phyloP scores from a whole-genome alignment of 257 asterid species.

The Nemophila menziesii region DNA sequence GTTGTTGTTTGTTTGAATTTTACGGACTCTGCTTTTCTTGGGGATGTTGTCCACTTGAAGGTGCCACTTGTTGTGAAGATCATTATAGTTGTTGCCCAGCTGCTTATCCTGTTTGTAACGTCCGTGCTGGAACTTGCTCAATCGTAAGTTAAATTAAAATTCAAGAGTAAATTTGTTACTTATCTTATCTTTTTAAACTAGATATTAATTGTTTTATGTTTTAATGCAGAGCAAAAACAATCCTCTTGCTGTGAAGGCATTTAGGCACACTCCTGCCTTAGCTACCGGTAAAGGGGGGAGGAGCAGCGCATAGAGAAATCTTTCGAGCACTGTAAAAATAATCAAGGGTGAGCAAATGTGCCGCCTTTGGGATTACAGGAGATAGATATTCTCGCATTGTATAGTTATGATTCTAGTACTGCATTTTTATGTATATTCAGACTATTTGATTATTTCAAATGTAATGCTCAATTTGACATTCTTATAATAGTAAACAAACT shows the following conservation, averaged over 20 bases:
- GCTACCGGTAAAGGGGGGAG: constrained; percentile 29
- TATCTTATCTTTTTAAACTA: background rate
- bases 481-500: no score
- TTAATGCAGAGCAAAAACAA: constrained; percentile 45
- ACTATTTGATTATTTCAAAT: no score
- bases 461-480: no score
- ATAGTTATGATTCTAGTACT: no score
- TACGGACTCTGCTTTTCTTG: constrained; percentile 36
- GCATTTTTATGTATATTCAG: no score
- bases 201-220: background rate
- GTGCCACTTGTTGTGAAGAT: constrained; percentile 74
- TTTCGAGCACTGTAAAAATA: constrained; percentile 9
- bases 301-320: constrained; percentile 23
- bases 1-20: constrained; percentile 54
- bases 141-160: constrained; percentile 36
- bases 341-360: no score
- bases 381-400: no score
- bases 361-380: no score
- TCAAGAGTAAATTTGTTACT: no score
- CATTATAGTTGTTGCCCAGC: constrained; percentile 76
- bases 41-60: constrained; percentile 86
- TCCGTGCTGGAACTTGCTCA: constrained; percentile 60
- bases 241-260: constrained; percentile 61
- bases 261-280: constrained; percentile 43
- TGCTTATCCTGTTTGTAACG: constrained; percentile 63